These are phyloP conservation scores for Glebionis coronaria DNA, from an alignment of 129 eudicot species.

Conservation along the genomic window DNA sequence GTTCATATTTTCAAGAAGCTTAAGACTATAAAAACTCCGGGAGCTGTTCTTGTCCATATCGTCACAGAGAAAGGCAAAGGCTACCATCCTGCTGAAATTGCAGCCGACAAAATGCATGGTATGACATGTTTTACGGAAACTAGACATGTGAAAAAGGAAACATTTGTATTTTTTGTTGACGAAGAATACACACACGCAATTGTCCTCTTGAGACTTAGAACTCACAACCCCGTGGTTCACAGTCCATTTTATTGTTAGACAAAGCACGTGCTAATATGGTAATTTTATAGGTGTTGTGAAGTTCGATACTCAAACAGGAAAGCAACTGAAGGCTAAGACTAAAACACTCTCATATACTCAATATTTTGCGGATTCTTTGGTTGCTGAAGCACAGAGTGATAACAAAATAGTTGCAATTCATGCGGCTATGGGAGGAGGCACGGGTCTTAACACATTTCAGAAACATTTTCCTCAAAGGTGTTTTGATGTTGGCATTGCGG, in stretches of 20 bases:
- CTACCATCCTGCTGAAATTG: slow-evolving; percentile 62
- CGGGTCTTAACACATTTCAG: slow-evolving; percentile 58
- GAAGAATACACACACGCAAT: not conserved
- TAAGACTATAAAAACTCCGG: slow-evolving; percentile 42
- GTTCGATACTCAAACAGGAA: slow-evolving; percentile 50
- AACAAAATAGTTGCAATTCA: slow-evolving; percentile 62
- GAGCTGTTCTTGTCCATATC: slow-evolving; percentile 66
- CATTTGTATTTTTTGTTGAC: not conserved
- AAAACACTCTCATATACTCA: slow-evolving; percentile 57
- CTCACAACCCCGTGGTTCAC: not conserved
- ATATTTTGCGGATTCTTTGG: slow-evolving; percentile 57
- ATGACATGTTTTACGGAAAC: not conserved
- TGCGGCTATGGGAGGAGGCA: slow-evolving; percentile 85
- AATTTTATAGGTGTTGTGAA: slow-evolving; percentile 53
- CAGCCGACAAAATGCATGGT: slow-evolving; percentile 78
- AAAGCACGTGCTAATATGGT: slow-evolving; percentile 5
- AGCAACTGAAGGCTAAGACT: slow-evolving; percentile 42
- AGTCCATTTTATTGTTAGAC: not conserved
- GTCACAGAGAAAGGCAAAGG: slow-evolving; percentile 84
- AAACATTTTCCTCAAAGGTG: slow-evolving; percentile 46
- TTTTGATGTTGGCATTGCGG: slow-evolving; percentile 79
- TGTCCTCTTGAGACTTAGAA: not conserved
- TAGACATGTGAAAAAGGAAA: not conserved
- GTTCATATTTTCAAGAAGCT: slow-evolving; percentile 44
- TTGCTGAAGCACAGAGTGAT: slow-evolving; percentile 56